Percentiles rank a stretch among this genome's conserved stretches.
These are phyloP conservation scores for Lipomyces spencermartinsiae DNA, from an alignment of 805 yeast genomes.

Conservation along the genomic window DNA sequence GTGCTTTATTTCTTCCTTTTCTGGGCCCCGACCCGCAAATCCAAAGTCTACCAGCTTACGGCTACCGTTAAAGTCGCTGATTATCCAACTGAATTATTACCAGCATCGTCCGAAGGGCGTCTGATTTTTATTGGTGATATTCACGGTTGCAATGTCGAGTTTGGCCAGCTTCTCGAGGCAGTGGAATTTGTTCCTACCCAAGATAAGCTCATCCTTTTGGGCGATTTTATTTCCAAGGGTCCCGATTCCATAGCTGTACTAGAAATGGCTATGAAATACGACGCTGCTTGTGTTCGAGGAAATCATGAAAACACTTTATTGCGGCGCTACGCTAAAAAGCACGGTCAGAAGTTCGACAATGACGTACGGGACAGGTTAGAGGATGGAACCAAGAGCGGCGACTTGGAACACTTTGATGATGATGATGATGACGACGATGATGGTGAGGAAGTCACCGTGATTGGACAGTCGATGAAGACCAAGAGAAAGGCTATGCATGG, in stretches of 20 bases:
- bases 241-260: constrained; percentile 73
- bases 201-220: constrained; percentile 73
- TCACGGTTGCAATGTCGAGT: constrained; percentile 74
- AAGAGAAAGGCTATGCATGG: constrained; percentile 11
- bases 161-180: constrained; percentile 60
- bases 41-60: constrained; percentile 20
- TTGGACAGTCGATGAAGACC: background rate
- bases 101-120: constrained; percentile 44
- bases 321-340: constrained; percentile 66
- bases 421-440: constrained; percentile 32
- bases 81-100: constrained; percentile 24
- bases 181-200: constrained; percentile 53
- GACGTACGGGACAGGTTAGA: constrained; percentile 37
- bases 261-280: constrained; percentile 64
- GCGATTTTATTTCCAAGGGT: constrained; percentile 89
- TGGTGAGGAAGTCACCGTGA: constrained; percentile 11
- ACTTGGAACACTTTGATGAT: constrained; percentile 43
- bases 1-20: constrained; percentile 24
- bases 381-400: constrained; percentile 36
- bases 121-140: constrained; percentile 82
- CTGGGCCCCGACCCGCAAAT: constrained; percentile 21
- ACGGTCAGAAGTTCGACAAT: constrained; percentile 49
- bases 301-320: constrained; percentile 84
- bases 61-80: constrained; percentile 36
- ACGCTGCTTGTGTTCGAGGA: constrained; percentile 79